phyloP scores from a whole-genome alignment of 805 yeast genomes.

The Candida silvatica region DNA sequence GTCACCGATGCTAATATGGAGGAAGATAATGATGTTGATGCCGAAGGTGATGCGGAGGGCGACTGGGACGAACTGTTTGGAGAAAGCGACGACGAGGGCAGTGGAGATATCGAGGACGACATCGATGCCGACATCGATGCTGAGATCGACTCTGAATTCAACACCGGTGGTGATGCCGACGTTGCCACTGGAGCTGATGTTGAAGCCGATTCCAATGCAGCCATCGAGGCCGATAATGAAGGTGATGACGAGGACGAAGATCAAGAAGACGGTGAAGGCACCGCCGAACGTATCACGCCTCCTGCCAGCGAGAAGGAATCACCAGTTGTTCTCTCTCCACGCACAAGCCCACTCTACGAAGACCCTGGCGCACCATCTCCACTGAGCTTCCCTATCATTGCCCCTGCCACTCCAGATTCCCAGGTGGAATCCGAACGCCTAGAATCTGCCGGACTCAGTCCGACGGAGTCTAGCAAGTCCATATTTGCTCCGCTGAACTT shows the following conservation, averaged over 20 bases:
- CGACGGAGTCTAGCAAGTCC: conserved; percentile 39
- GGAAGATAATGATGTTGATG: background rate
- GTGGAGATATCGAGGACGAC: conserved; percentile 1
- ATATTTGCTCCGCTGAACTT: conserved; percentile 77
- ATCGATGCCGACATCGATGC: conserved; percentile 2
- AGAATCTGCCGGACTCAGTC: conserved; percentile 17
- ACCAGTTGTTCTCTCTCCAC: conserved; percentile 20
- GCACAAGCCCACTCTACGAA: conserved; percentile 47
- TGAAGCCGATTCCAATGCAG: conserved; percentile 2
- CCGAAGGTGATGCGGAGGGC: conserved; percentile 8
- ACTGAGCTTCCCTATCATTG: conserved; percentile 40
- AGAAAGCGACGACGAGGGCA: background rate
- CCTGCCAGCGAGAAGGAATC: conserved; percentile 1
- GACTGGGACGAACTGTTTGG: conserved; percentile 4
- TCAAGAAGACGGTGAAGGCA: conserved; percentile 3
- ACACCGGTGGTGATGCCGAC: conserved; percentile 2
- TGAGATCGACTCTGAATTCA: background rate
- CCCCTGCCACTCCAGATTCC: conserved; percentile 19
- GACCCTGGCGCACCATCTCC: conserved; percentile 88
- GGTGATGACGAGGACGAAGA: conserved; percentile 1
- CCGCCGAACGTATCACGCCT: background rate
- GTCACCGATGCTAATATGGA: no score
- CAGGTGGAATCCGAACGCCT: conserved; percentile 2
- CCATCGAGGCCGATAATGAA: background rate
- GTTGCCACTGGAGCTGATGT: conserved; percentile 1